A percentile compares a stretch with the other conserved stretches of the same genome.
Conservation (phyloP, 176 grass and related monocot species). For the Triticum aestivum region IWGSC_CS_RefSeq_v2.1 NC_057803.1:499376854-499377353, state of each 20-base stretch:
- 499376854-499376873: slow-evolving; percentile 96
- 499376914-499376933: slow-evolving; percentile 39
- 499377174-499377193: background rate
- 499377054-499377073: background rate
- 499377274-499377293: background rate
- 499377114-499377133: background rate
- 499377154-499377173: background rate
- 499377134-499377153: background rate
- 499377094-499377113: background rate
- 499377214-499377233: background rate
- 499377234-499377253: background rate
- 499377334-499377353: background rate
- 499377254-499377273: background rate
- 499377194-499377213: background rate
- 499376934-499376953: slow-evolving; percentile 1
- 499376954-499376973: background rate
- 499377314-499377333: background rate
- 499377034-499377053: background rate
- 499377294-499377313: background rate
- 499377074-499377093: background rate
- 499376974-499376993: background rate
- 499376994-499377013: background rate
- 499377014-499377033: background rate
- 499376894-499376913: slow-evolving; percentile 89
- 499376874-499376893: slow-evolving; percentile 80